Conservation (phyloP, 139 green algal genomes). For the Raphidocelis subcapitata region DNA sequence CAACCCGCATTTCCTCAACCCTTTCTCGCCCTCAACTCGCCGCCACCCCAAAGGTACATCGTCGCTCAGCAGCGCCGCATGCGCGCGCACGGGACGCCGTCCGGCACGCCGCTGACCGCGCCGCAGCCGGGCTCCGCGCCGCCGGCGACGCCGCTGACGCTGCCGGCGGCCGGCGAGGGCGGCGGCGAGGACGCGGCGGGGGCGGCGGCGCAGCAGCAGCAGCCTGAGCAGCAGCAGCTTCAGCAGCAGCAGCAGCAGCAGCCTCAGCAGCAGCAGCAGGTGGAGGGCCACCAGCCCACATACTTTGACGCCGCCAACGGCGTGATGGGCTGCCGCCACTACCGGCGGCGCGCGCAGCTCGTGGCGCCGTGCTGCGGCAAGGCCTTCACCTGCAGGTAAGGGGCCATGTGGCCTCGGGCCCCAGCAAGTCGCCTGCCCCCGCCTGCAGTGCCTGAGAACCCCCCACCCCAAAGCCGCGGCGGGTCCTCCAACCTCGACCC, state of each 20-base stretch:
- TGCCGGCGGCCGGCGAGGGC: too few species aligned
- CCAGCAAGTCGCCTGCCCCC: too few species aligned
- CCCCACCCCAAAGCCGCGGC: too few species aligned
- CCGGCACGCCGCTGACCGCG: too few species aligned
- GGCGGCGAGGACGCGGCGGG: not conserved
- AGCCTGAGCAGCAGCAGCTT: not conserved
- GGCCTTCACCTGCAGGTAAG: conserved; percentile 78
- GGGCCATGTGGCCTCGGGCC: not conserved
- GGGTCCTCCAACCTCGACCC: too few species aligned
- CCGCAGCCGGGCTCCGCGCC: too few species aligned
- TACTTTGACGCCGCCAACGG: conserved; percentile 40
- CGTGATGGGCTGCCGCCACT: conserved; percentile 72
- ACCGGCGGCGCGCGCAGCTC: conserved; percentile 68
- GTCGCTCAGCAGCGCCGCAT: conserved; percentile 61
- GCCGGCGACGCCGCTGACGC: not conserved
- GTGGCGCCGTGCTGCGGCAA: conserved; percentile 89
- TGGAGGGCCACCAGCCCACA: conserved; percentile 11
- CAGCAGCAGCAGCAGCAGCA: conserved; percentile 14
- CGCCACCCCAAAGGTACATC: conserved; percentile 52
- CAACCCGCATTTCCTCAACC: too few species aligned
- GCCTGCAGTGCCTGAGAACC: too few species aligned
- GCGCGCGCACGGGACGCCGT: conserved; percentile 2
- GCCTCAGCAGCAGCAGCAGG: conserved; percentile 2
- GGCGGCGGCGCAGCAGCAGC: conserved; percentile 3
- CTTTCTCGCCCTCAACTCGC: too few species aligned